A percentile compares a stretch with the other conserved stretches of the same genome.
phyloP scores from a whole-genome alignment of 228 moss, liverwort and hornwort genomes.

The Sphagnum magellanicum region DNA sequence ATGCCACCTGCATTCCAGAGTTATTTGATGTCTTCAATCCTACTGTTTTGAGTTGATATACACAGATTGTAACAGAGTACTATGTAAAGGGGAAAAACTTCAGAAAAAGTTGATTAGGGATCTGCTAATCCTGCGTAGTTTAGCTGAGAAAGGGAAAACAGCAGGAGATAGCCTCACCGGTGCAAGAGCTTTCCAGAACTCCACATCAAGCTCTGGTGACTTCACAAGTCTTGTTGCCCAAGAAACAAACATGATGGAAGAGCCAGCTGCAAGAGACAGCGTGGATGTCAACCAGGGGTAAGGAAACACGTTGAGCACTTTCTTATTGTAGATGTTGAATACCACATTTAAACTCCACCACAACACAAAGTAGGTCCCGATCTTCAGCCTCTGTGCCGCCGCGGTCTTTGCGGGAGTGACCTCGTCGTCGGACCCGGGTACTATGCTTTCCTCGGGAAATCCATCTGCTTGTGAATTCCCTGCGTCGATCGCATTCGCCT shows the following conservation, averaged over 20 bases:
- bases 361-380: constrained; percentile 64
- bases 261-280: constrained; percentile 70
- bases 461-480: constrained; percentile 11
- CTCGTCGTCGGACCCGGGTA: too few species aligned
- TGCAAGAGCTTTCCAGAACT: constrained; percentile 89
- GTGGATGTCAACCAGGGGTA: constrained; percentile 93
- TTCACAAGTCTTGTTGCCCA: constrained; percentile 75
- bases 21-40: too few species aligned
- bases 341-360: constrained; percentile 94
- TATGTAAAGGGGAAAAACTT: too few species aligned
- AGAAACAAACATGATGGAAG: constrained; percentile 62
- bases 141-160: too few species aligned
- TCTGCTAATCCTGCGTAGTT: too few species aligned
- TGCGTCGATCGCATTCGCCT: constrained; percentile 18
- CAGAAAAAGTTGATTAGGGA: too few species aligned
- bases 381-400: constrained; percentile 48
- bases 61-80: too few species aligned
- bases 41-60: too few species aligned
- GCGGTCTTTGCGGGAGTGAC: background rate
- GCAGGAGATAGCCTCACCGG: constrained; percentile 30
- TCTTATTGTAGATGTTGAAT: constrained; percentile 97
- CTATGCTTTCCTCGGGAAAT: constrained; percentile 11
- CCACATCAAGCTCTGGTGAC: constrained; percentile 68
- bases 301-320: constrained; percentile 79
- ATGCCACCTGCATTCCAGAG: constrained; percentile 25